Evolutionary conservation across 495 filamentous ascomycete species (phyloP).

Genomic region (Neurospora hispaniola): DNA sequence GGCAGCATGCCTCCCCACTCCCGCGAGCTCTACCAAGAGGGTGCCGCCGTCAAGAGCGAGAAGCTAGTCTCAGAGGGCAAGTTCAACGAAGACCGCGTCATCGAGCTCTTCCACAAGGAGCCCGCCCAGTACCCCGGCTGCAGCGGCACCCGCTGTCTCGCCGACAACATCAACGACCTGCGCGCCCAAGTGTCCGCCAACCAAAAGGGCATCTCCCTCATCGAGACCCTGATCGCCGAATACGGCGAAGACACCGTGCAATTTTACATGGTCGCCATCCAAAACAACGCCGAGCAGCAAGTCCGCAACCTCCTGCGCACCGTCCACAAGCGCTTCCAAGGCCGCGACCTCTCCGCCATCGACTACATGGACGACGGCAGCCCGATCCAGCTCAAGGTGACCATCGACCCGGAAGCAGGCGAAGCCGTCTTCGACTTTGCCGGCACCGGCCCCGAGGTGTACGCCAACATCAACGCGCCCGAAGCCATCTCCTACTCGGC

Average conservation of each 20-base stretch:
- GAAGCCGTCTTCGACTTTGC: constrained; percentile 86
- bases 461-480: constrained; percentile 91
- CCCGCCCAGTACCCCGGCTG: constrained; percentile 81
- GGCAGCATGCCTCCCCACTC: constrained; percentile 97
- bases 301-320: constrained; percentile 78
- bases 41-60: constrained; percentile 85
- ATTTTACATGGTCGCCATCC: constrained; percentile 93
- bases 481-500: constrained; percentile 89
- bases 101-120: constrained; percentile 70
- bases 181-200: constrained; percentile 95
- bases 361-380: constrained; percentile 95
- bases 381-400: constrained; percentile 74
- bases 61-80: constrained; percentile 85
- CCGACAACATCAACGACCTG: constrained; percentile 91
- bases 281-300: constrained; percentile 79
- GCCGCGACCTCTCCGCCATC: constrained; percentile 59
- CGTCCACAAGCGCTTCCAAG: constrained; percentile 65
- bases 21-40: constrained; percentile 87
- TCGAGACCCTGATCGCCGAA: constrained; percentile 72
- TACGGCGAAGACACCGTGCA: constrained; percentile 87
- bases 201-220: constrained; percentile 88
- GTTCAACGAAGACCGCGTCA: constrained; percentile 82
- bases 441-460: constrained; percentile 87
- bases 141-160: constrained; percentile 78
- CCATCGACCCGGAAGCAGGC: constrained; percentile 71